phyloP scores from a whole-genome alignment of 2,329 filamentous ascomycete genomes.

The Diplodia mutila region DNA sequence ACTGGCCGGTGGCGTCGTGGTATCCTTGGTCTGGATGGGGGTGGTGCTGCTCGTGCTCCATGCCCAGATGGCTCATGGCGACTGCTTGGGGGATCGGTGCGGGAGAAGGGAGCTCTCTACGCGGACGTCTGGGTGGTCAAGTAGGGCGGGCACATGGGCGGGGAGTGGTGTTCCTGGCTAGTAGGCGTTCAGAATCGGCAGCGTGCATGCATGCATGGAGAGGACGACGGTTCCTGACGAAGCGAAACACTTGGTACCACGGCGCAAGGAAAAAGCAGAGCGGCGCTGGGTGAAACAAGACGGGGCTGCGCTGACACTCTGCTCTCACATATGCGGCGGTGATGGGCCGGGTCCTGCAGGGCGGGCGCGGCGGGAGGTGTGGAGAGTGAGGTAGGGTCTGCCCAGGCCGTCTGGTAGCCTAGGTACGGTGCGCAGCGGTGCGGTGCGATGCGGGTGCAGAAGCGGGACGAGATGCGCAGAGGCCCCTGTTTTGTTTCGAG shows the following conservation, averaged over 20 bases:
- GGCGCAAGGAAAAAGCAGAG: slow-evolving; percentile 24
- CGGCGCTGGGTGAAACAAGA: slow-evolving; percentile 26
- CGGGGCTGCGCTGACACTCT: slow-evolving; percentile 19
- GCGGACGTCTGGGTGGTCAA: slow-evolving; percentile 37
- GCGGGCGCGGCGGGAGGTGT: slow-evolving; percentile 11
- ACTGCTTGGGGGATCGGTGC: slow-evolving; percentile 24
- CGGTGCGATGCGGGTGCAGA: slow-evolving; percentile 38
- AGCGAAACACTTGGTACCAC: slow-evolving; percentile 34
- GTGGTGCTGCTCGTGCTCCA: slow-evolving; percentile 45
- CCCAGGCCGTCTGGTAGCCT: slow-evolving; percentile 24
- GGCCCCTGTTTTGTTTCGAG: slow-evolving; percentile 37
- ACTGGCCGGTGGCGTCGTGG: slow-evolving; percentile 39
- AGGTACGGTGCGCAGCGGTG: slow-evolving; percentile 37
- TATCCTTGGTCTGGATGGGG: slow-evolving; percentile 27
- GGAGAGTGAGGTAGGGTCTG: slow-evolving; percentile 22
- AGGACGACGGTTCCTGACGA: slow-evolving; percentile 37
- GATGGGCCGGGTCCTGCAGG: slow-evolving; percentile 18
- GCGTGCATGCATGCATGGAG: slow-evolving; percentile 46
- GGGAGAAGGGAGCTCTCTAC: slow-evolving; percentile 33
- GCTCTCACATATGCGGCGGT: slow-evolving; percentile 22
- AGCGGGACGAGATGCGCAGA: slow-evolving; percentile 33
- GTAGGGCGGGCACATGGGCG: slow-evolving; percentile 32
- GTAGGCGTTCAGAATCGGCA: slow-evolving; percentile 33
- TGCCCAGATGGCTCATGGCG: slow-evolving; percentile 47
- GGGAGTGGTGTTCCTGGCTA: slow-evolving; percentile 25